phyloP scores from a whole-genome alignment of 1,284 basidiomycete species.

The Apiotrichum domesticum region DNA sequence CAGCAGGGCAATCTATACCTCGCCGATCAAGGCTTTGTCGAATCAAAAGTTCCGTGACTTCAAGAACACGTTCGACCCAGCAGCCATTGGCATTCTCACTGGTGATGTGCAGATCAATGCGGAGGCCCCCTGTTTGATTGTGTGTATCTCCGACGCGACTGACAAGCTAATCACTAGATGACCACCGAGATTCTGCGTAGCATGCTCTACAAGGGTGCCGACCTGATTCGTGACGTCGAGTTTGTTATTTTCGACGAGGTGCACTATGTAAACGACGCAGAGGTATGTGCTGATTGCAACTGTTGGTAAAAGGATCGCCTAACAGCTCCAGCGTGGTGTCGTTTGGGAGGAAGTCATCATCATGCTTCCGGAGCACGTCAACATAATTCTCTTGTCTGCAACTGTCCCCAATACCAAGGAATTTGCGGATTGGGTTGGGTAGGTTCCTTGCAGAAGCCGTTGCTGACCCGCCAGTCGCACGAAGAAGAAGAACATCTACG shows the following conservation, averaged over 20 bases:
- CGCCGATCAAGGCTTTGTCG: conserved; percentile 96
- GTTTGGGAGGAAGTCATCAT: conserved; percentile 99
- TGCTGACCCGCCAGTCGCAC: conserved; percentile 62
- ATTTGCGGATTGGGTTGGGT: conserved; percentile 99
- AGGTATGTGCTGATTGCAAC: conserved; percentile 54
- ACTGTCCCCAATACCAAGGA: conserved; percentile 98
- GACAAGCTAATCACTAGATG: conserved; percentile 52
- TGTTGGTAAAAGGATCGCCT: neutral
- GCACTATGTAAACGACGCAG: conserved; percentile 98
- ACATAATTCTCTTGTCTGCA: conserved; percentile 92
- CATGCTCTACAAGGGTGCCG: conserved; percentile 98
- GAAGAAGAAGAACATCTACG: conserved; percentile 99
- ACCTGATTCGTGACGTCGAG: conserved; percentile 96
- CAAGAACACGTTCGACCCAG: conserved; percentile 88
- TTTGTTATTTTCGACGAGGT: conserved; percentile 99
- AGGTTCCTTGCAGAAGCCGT: conserved; percentile 35
- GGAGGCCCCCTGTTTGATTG: conserved; percentile 90
- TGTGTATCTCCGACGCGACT: conserved; percentile 30
- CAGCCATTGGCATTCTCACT: conserved; percentile 91
- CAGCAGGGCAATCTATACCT: conserved; percentile 89
- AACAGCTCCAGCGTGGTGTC: conserved; percentile 72
- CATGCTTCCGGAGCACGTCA: conserved; percentile 94
- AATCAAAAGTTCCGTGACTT: conserved; percentile 99
- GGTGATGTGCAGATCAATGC: conserved; percentile 99
- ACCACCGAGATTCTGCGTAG: conserved; percentile 98